phyloP scores from a whole-genome alignment of 1,284 basidiomycete genomes.

The Papiliotrema fonsecae region DNA sequence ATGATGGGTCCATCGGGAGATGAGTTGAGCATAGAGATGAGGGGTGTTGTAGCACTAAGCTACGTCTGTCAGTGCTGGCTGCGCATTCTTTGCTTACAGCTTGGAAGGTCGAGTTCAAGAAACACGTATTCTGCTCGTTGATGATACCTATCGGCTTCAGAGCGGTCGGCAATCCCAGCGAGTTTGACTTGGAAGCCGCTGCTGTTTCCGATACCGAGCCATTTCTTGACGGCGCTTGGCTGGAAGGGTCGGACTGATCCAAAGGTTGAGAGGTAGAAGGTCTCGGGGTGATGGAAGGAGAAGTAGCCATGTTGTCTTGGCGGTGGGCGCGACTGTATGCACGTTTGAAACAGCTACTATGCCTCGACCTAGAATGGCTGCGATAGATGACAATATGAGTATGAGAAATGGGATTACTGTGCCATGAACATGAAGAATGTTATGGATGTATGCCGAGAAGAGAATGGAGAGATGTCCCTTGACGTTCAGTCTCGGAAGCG shows the following conservation, averaged over 20 bases:
- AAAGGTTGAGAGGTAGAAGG: not conserved
- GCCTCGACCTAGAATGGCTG: too few relatives aligned
- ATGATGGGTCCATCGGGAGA: constrained; percentile 23
- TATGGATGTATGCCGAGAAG: too few relatives aligned
- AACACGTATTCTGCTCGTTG: constrained; percentile 88
- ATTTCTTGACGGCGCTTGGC: not conserved
- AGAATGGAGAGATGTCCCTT: too few relatives aligned
- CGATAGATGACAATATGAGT: too few relatives aligned
- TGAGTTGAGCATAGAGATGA: constrained; percentile 29
- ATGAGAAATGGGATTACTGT: too few relatives aligned
- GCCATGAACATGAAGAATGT: too few relatives aligned
- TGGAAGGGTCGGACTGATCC: not conserved
- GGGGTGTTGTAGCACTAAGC: constrained; percentile 34
- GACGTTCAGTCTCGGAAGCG: too few relatives aligned
- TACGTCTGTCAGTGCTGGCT: too few relatives aligned
- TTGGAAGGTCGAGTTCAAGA: constrained; percentile 84
- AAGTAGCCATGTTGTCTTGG: not conserved
- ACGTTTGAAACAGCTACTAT: too few relatives aligned
- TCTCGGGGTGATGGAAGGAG: not conserved
- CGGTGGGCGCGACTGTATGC: too few relatives aligned
- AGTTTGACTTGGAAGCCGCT: not conserved
- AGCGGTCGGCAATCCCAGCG: constrained; percentile 13
- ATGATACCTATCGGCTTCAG: constrained; percentile 57
- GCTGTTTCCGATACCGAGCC: not conserved
- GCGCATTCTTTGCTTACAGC: constrained; percentile 47